A percentile compares a stretch with the other conserved stretches of the same genome.
phyloP scores from a whole-genome alignment of 805 yeast species.

The Ogataea angusta region DNA sequence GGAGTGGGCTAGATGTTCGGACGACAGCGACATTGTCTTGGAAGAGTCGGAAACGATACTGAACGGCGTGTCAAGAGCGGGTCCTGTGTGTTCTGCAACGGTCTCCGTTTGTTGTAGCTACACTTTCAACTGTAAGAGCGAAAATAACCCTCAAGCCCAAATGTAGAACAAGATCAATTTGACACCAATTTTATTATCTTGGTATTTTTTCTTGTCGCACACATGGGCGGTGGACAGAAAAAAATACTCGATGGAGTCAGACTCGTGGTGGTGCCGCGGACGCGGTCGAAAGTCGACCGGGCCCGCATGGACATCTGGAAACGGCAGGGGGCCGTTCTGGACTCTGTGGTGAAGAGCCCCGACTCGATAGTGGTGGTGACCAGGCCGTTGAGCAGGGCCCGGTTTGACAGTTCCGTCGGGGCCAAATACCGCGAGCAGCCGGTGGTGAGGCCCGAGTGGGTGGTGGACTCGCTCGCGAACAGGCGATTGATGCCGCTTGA shows the following conservation, averaged over 20 bases:
- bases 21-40: slow-evolving; percentile 1
- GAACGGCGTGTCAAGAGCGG: background rate
- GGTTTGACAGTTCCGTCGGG: background rate
- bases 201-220: background rate
- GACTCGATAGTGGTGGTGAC: slow-evolving; percentile 12
- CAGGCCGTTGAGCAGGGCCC: slow-evolving; percentile 1
- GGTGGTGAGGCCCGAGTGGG: slow-evolving; percentile 15
- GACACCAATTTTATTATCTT: slow-evolving; percentile 4
- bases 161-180: slow-evolving; percentile 1
- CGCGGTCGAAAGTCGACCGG: slow-evolving; percentile 14
- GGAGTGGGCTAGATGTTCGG: slow-evolving; percentile 1
- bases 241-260: slow-evolving; percentile 15
- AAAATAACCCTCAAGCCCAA: background rate
- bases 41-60: background rate
- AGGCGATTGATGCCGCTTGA: slow-evolving; percentile 8
- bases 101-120: background rate
- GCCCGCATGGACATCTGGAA: slow-evolving; percentile 24
- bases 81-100: background rate
- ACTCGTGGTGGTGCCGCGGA: slow-evolving; percentile 21
- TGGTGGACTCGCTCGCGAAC: slow-evolving; percentile 11
- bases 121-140: background rate
- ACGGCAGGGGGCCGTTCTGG: slow-evolving; percentile 27
- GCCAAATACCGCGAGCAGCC: background rate
- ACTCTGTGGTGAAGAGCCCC: slow-evolving; percentile 2
- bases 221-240: background rate